Evolutionary conservation across 2,329 filamentous ascomycete species (phyloP).

Genomic region (Sporothrix luriei): DNA sequence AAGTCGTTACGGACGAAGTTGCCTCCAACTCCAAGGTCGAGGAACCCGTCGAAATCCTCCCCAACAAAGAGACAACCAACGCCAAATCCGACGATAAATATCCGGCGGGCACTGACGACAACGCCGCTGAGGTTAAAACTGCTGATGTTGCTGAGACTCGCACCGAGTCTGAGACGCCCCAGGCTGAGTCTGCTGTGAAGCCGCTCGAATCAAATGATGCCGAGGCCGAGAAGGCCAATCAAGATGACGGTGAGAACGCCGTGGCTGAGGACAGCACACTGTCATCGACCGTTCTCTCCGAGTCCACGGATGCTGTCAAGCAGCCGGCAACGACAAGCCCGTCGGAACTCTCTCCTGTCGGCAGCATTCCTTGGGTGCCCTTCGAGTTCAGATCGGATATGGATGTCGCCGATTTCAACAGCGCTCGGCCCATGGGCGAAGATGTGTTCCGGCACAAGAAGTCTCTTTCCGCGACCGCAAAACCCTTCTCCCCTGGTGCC

Average conservation of each 20-base stretch:
- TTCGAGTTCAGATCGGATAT: conserved; percentile 60
- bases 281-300: conserved; percentile 57
- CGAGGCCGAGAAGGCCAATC: conserved; percentile 39
- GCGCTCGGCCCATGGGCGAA: conserved; percentile 54
- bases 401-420: conserved; percentile 56
- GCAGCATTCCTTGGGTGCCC: conserved; percentile 58
- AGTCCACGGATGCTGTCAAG: conserved; percentile 57
- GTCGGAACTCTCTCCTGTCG: conserved; percentile 56
- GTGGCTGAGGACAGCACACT: conserved; percentile 54
- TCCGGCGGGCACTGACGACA: neutral
- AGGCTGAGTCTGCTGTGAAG: neutral
- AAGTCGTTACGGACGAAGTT: neutral
- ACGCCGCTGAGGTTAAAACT: neutral
- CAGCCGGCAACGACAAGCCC: conserved; percentile 52
- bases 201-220: conserved; percentile 5
- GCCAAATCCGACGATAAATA: neutral
- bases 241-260: conserved; percentile 51
- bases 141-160: neutral
- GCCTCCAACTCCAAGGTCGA: neutral
- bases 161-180: neutral
- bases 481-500: conserved; percentile 63
- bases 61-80: neutral
- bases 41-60: neutral
- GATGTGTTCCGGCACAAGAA: conserved; percentile 52
- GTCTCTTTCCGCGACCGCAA: conserved; percentile 70